Percentiles rank a stretch among this genome's conserved stretches.
Evolutionary conservation across 176 grass and related monocot species (phyloP).

Genomic region (Bothriochloa decipiens): DNA sequence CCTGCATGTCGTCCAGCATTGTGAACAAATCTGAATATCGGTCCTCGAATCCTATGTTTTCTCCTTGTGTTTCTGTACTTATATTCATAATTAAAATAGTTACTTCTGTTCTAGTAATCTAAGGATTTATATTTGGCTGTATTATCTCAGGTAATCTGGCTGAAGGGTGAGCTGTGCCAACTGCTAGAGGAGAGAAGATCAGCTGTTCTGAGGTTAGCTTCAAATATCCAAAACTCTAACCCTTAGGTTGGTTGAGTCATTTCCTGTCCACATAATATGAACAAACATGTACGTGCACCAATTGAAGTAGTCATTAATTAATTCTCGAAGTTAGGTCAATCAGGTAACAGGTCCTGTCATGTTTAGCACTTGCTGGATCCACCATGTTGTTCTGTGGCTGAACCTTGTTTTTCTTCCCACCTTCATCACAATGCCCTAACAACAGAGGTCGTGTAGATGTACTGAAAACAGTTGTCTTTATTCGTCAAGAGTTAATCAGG

Average conservation of each 20-base stretch:
- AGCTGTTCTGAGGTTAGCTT: conserved; percentile 81
- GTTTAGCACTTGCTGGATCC: conserved; percentile 3
- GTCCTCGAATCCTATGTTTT: conserved; percentile 28
- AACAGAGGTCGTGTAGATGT: conserved; percentile 18
- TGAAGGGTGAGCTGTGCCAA: conserved; percentile 90
- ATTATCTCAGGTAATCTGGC: conserved; percentile 72
- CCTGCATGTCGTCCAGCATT: background rate
- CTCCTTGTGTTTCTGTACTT: conserved; percentile 5
- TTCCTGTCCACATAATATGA: conserved; percentile 21
- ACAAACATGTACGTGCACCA: background rate
- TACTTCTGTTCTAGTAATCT: background rate
- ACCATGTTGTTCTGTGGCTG: background rate
- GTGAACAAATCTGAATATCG: background rate
- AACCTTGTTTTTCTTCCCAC: background rate
- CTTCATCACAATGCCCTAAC: background rate
- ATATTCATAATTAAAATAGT: conserved; percentile 19
- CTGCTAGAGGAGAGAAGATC: conserved; percentile 92
- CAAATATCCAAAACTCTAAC: conserved; percentile 29
- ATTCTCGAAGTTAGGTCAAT: conserved; percentile 10
- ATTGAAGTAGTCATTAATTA: conserved; percentile 14
- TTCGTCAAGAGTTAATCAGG: background rate
- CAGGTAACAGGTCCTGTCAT: conserved; percentile 5
- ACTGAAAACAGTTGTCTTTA: conserved; percentile 15
- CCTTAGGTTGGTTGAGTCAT: conserved; percentile 16
- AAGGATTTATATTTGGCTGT: conserved; percentile 12